Conservation (phyloP, 106 monocot genomes). For the Allium sativum region DNA sequence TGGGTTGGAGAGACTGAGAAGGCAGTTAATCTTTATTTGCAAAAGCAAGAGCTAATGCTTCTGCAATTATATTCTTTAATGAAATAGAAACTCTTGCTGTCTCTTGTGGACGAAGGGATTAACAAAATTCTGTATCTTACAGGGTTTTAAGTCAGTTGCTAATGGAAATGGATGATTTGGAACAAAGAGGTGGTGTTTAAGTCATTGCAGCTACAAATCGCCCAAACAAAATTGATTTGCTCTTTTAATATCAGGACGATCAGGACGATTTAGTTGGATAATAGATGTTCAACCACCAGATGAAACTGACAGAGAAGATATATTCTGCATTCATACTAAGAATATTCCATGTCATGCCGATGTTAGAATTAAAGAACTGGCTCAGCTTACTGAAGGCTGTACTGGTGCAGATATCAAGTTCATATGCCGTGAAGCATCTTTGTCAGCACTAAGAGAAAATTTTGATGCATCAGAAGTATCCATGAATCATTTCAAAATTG, state of each 20-base stretch:
- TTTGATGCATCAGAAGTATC: no score
- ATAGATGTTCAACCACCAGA: conserved; percentile 84
- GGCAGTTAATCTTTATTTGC: conserved; percentile 87
- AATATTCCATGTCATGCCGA: conserved; percentile 49
- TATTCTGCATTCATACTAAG: conserved; percentile 66
- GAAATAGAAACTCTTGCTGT: conserved; percentile 95
- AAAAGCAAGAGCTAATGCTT: conserved; percentile 82
- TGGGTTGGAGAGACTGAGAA: conserved; percentile 99
- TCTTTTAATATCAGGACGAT: conserved; percentile 67
- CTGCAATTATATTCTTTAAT: conserved; percentile 99
- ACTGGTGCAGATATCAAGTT: conserved; percentile 98
- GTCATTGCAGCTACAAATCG: conserved; percentile 99
- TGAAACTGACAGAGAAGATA: conserved; percentile 57
- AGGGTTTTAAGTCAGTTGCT: conserved; percentile 89
- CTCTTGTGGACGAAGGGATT: conserved; percentile 68
- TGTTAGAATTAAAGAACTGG: conserved; percentile 49
- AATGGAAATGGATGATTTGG: conserved; percentile 92
- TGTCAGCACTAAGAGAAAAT: conserved; percentile 2
- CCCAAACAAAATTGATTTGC: conserved; percentile 95
- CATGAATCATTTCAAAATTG: no score
- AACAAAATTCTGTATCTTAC: conserved; percentile 76
- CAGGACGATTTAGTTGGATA: conserved; percentile 88
- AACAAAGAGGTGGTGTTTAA: conserved; percentile 59
- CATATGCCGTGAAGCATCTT: conserved; percentile 29
- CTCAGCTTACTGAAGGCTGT: conserved; percentile 66